phyloP scores from a whole-genome alignment of 768 basidiomycete species.

The Termitomyces heimii region DNA sequence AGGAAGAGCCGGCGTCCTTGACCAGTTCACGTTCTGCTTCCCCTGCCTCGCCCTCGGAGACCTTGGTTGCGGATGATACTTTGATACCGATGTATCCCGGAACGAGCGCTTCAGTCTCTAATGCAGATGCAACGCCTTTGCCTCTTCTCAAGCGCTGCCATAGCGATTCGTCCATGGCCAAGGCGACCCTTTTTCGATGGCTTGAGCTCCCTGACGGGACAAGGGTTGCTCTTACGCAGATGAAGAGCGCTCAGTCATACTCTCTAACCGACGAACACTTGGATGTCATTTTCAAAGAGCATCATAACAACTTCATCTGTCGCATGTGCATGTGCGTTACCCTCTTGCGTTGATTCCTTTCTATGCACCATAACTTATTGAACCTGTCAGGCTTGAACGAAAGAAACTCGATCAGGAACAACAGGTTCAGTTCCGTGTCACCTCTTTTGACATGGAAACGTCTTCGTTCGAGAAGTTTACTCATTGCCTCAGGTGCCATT shows the following conservation, averaged over 20 bases:
- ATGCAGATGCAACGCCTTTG: neutral
- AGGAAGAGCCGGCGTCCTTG: neutral
- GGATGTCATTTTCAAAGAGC: neutral
- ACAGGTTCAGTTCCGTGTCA: neutral
- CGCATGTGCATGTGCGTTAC: constrained; percentile 6
- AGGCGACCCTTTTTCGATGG: neutral
- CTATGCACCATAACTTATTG: neutral
- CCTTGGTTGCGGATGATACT: neutral
- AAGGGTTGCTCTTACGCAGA: neutral
- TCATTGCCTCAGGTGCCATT: neutral
- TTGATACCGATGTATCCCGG: neutral
- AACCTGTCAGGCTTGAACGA: neutral
- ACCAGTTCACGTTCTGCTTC: neutral
- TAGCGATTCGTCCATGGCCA: neutral
- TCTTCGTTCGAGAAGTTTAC: neutral
- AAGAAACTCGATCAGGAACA: neutral
- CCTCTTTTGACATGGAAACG: neutral
- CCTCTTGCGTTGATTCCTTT: neutral
- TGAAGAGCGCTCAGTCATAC: neutral
- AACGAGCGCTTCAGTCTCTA: neutral
- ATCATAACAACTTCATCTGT: neutral
- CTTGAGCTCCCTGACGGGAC: neutral
- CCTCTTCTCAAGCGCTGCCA: neutral
- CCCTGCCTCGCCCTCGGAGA: neutral
- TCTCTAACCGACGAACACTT: neutral